Base-by-base conservation (phyloP, 2,329 filamentous ascomycete species). In the Diaporthe sp. region DNA sequence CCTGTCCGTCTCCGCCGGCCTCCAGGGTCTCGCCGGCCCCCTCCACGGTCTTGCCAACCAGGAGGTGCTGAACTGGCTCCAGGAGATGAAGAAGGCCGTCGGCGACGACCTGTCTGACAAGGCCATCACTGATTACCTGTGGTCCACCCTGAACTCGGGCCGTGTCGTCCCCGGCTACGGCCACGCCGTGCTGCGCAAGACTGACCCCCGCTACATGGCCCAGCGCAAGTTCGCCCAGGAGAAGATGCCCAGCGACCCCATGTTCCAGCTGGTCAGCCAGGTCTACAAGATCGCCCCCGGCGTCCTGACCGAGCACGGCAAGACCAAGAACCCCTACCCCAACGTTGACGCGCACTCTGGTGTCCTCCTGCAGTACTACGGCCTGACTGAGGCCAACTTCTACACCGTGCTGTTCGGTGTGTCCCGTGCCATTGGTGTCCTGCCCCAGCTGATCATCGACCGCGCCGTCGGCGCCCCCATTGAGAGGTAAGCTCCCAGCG, bases 251-350 rank as follows among this genome's bases (percentile, higher is more conserved):
- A 91, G 98, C 82, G 97, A 98, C 91, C 96, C 96, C 82, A 97
- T 99, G 96, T 99, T 98, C 94, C 95, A 99, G 92, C 94, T 99
- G 80, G 97, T 99, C 88, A 97, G 94, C 91, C 97, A 99, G 90
- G 97, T 99, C 81, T 99, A 98, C 94, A 99, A 99, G 94, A 98
- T 99, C 82, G 97, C 97, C 78, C 97, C 97, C 78, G 94, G 93
- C 82, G 97, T 99, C 81, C 91, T 99, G 85, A 99, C 97, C 79
- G 95, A 99, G 93, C 97, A 99, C 90, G 97, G 75, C 89, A 99
- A 99, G 94, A 98, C 96, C 91, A 98, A 98, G 94, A 98, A 98
- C 94, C 96, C 96, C 79, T 98, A 91, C 92, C 97, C 97, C 87
- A 98, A 98, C 90, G 96, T 98, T 83, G 96, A 98, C 83, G 96